Evolutionary conservation across 495 filamentous ascomycete species (phyloP).

Genomic region (Lasiosphaeria hispida): DNA sequence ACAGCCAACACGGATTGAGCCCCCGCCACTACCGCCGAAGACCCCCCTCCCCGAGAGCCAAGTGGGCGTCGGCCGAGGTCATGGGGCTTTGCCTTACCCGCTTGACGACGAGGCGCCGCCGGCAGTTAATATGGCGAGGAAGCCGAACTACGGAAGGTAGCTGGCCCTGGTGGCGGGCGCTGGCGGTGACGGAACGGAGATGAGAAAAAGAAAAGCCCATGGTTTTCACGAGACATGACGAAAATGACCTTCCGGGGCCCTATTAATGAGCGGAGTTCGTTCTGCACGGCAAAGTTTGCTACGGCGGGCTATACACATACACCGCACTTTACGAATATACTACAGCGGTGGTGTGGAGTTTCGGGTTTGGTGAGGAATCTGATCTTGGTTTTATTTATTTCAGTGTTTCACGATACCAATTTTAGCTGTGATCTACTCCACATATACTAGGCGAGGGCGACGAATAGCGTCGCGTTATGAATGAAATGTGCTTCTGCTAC

Average conservation of each 20-base stretch:
- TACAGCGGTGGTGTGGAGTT: too few relatives aligned
- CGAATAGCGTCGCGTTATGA: too few relatives aligned
- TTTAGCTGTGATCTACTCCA: too few relatives aligned
- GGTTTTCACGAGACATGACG: not conserved
- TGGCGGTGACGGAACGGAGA: not conserved
- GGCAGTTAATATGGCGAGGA: slow-evolving; percentile 76
- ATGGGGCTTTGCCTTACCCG: slow-evolving; percentile 64
- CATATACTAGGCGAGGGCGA: too few relatives aligned
- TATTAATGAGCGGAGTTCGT: not conserved
- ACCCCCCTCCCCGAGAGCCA: slow-evolving; percentile 64
- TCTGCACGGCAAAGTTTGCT: too few relatives aligned
- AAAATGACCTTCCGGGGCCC: not conserved
- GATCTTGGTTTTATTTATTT: too few relatives aligned
- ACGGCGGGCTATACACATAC: too few relatives aligned
- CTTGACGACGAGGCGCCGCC: slow-evolving; percentile 79
- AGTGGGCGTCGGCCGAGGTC: slow-evolving; percentile 19
- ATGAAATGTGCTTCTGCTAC: too few relatives aligned
- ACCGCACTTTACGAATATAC: too few relatives aligned
- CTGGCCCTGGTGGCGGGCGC: not conserved
- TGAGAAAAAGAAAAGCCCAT: too few relatives aligned
- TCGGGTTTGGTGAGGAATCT: too few relatives aligned
- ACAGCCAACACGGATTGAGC: slow-evolving; percentile 47
- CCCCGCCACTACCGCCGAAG: slow-evolving; percentile 82
- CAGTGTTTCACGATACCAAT: too few relatives aligned
- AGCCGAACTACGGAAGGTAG: slow-evolving; percentile 71